A percentile compares a stretch with the other conserved stretches of the same genome.
Evolutionary conservation across 2,329 filamentous ascomycete species (phyloP).

Genomic region (Aureobasidium sp.): DNA sequence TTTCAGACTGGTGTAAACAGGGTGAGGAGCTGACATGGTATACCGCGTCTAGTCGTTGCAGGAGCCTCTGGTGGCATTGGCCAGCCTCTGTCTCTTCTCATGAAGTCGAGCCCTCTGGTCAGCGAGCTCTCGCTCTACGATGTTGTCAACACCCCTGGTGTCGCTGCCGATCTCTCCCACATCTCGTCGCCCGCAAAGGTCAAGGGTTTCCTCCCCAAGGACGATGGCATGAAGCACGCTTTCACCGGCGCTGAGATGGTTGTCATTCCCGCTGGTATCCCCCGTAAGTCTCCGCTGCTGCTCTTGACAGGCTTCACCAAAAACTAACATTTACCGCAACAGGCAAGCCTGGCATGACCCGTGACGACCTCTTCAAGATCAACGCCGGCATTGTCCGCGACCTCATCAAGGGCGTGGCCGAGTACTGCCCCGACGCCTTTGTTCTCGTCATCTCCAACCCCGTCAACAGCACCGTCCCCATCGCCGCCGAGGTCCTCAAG

Average conservation of each 20-base stretch:
- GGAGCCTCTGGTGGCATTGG: slow-evolving; percentile 96
- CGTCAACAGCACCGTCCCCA: slow-evolving; percentile 97
- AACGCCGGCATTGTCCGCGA: slow-evolving; percentile 97
- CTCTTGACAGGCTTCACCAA: background rate
- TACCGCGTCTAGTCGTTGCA: slow-evolving; percentile 58
- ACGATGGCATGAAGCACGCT: slow-evolving; percentile 76
- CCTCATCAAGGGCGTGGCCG: slow-evolving; percentile 78
- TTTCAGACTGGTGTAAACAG: background rate
- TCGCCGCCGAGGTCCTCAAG: slow-evolving; percentile 96
- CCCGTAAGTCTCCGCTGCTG: slow-evolving; percentile 51
- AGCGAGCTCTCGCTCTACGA: slow-evolving; percentile 95
- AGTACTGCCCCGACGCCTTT: slow-evolving; percentile 86
- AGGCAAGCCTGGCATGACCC: slow-evolving; percentile 99
- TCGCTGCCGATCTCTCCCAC: slow-evolving; percentile 92
- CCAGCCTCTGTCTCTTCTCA: slow-evolving; percentile 89
- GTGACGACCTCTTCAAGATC: slow-evolving; percentile 99
- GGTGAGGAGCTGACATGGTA: slow-evolving; percentile 1
- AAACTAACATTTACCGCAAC: slow-evolving; percentile 3
- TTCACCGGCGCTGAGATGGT: slow-evolving; percentile 93
- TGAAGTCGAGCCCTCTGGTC: slow-evolving; percentile 83
- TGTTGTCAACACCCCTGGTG: slow-evolving; percentile 97
- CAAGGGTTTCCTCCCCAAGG: slow-evolving; percentile 77
- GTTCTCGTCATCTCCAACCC: slow-evolving; percentile 98
- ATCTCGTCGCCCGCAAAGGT: slow-evolving; percentile 88
- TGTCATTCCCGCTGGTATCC: slow-evolving; percentile 96